A percentile compares a stretch with the other conserved stretches of the same genome.
phyloP scores from a whole-genome alignment of 441 rosid species.

The Viola pubescens region DNA sequence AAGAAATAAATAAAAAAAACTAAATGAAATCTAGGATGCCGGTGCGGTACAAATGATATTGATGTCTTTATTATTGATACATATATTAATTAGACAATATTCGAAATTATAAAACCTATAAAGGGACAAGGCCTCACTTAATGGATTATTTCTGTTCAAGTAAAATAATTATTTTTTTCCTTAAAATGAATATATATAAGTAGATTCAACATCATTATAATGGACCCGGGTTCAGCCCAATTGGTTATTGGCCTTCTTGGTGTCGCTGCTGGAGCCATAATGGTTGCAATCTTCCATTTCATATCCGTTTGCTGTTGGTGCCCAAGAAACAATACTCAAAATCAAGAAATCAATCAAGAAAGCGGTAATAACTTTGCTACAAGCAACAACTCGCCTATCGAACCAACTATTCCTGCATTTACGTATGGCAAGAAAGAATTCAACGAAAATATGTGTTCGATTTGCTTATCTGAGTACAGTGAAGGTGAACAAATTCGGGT shows the following conservation, averaged over 20 bases:
- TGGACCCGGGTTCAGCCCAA: constrained; percentile 13
- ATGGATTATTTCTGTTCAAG: not conserved
- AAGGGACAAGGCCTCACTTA: not conserved
- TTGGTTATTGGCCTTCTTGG: constrained; percentile 37
- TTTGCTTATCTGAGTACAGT: constrained; percentile 37
- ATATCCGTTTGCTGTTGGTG: constrained; percentile 19
- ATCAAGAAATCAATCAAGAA: not conserved
- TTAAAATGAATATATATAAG: constrained; percentile 13
- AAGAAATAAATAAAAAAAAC: no score
- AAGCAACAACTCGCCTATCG: not conserved
- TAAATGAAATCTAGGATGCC: no score
- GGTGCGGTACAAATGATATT: no score
- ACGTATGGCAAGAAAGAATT: constrained; percentile 22
- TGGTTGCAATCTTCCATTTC: constrained; percentile 35
- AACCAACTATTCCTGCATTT: constrained; percentile 4
- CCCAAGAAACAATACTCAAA: not conserved
- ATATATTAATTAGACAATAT: not conserved
- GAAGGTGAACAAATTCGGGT: constrained; percentile 38
- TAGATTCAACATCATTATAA: not conserved
- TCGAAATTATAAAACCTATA: not conserved
- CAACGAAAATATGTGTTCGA: constrained; percentile 34
- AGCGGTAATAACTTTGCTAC: not conserved
- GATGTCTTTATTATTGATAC: no score
- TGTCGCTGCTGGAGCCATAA: constrained; percentile 31
- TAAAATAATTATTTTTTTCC: not conserved